Evolutionary conservation across 345 rosid species (phyloP).

Genomic region (Salix koriyanagi): DNA sequence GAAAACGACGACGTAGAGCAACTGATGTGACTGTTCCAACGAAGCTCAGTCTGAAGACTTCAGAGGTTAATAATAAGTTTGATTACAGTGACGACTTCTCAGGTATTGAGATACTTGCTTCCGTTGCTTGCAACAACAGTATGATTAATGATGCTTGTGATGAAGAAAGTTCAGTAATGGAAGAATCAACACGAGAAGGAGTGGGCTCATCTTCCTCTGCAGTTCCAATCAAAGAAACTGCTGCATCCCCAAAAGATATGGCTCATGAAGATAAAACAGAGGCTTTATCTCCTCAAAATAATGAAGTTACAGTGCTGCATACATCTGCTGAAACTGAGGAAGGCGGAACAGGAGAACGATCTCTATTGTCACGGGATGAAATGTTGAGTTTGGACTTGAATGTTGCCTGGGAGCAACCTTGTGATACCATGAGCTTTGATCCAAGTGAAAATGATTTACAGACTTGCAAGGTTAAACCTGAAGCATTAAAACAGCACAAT

Average conservation of each 20-base stretch:
- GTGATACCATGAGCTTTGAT: constrained; percentile 22
- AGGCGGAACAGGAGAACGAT: not conserved
- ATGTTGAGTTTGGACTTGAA: constrained; percentile 50
- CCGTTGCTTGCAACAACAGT: constrained; percentile 42
- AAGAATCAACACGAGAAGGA: constrained; percentile 14
- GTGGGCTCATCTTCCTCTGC: constrained; percentile 12
- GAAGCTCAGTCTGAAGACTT: constrained; percentile 10
- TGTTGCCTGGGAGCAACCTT: constrained; percentile 47
- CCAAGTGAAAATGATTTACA: constrained; percentile 9
- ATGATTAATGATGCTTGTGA: constrained; percentile 21
- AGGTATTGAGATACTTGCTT: constrained; percentile 57
- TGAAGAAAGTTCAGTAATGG: constrained; percentile 10
- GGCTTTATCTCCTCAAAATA: constrained; percentile 23
- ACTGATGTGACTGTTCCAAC: constrained; percentile 1
- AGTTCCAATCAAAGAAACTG: not conserved
- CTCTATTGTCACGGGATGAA: constrained; percentile 18
- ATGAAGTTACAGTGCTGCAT: constrained; percentile 9
- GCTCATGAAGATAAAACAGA: constrained; percentile 16
- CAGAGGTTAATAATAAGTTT: constrained; percentile 5
- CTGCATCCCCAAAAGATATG: constrained; percentile 14
- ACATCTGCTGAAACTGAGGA: constrained; percentile 10
- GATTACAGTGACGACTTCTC: constrained; percentile 44
- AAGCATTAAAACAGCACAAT: not conserved
- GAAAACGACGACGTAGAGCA: constrained; percentile 2
- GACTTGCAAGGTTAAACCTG: constrained; percentile 1